Evolutionary conservation across 2,329 filamentous ascomycete species (phyloP).

Genomic region (Cladosporium sp.): DNA sequence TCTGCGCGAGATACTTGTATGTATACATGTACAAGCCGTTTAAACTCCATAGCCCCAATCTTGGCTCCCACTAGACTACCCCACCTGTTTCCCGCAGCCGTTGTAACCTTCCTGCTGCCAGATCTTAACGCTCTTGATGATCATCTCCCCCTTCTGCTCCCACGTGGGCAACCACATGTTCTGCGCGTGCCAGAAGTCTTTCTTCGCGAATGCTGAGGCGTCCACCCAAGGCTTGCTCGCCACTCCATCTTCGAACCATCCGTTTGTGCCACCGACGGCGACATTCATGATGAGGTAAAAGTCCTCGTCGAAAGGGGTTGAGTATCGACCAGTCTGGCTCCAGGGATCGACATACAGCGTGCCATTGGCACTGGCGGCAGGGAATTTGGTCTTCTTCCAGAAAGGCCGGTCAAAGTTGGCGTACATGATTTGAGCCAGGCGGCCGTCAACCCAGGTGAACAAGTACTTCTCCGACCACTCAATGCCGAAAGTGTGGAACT

Average conservation of each 20-base stretch:
- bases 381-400: constrained; percentile 44
- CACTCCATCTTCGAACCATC: constrained; percentile 77
- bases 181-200: constrained; percentile 71
- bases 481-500: constrained; percentile 75
- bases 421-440: constrained; percentile 78
- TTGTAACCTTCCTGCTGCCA: constrained; percentile 54
- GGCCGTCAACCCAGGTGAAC: constrained; percentile 82
- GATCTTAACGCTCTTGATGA: constrained; percentile 47
- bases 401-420: constrained; percentile 53
- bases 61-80: background rate
- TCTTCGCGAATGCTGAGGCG: constrained; percentile 63
- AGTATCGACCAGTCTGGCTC: constrained; percentile 39
- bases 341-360: constrained; percentile 42
- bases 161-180: constrained; percentile 43
- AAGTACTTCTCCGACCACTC: constrained; percentile 89
- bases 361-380: constrained; percentile 38
- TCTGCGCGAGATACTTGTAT: background rate
- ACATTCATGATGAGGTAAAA: constrained; percentile 47
- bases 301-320: constrained; percentile 45
- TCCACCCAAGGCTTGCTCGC: constrained; percentile 80
- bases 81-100: constrained; percentile 40
- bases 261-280: constrained; percentile 48
- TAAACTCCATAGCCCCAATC: background rate
- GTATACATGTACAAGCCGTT: background rate
- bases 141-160: constrained; percentile 44